Base-by-base conservation (phyloP, 2,329 filamentous ascomycete species). In the Tolypocladium tundrense region DNA sequence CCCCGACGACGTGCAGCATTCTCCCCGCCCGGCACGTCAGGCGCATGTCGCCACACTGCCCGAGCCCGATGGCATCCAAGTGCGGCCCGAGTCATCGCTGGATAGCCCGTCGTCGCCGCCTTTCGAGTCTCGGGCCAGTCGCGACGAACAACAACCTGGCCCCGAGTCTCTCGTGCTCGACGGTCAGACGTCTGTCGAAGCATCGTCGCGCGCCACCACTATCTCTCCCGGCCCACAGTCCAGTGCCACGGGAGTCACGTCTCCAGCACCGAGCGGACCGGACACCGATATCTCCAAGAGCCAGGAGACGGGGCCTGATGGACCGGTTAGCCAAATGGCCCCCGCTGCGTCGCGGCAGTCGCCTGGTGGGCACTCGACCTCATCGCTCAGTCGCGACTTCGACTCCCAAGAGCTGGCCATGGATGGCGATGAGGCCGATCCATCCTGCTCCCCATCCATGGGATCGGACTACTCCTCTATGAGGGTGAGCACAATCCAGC, bases 201-300 rank as follows among this genome's bases (percentile, higher is more conserved):
- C 68, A 35, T 70, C 71, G 19, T 72, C 76, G 55, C 66, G 72
- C 60, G 72, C 73, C n/a, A 70, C 72, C 7, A 77, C 75, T 53
- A 70, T 75, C 67, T 78, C 78, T 5, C 77, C 76, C 19, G 68
- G 67, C 10, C 71, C 75, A n/a, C 72, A 70, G 41, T 70, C 72
- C 11, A 68, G 62, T 43, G 62, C 61, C 31, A 72, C 71, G 37
- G 65, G 64, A 60, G 64, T 69, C 58, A 70, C 70, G 57, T 72
- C 69, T 52, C 73, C 70, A 59, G 66, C 66, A 50, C 67, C 65
- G 51, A 69, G 57, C 61, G 67, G 60, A 53, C 63, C 65, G 60
- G 69, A 67, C n/a, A 57, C 60, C 56, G 70, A 70, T 51, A 60
- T 61, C 6, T 57, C 68, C 57, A 81, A 80, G 65, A 59, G 53